A percentile compares a stretch with the other conserved stretches of the same genome.
These are phyloP conservation scores for Zalaria obscura DNA, from an alignment of 2,329 filamentous ascomycete species.

Conservation along the genomic window DNA sequence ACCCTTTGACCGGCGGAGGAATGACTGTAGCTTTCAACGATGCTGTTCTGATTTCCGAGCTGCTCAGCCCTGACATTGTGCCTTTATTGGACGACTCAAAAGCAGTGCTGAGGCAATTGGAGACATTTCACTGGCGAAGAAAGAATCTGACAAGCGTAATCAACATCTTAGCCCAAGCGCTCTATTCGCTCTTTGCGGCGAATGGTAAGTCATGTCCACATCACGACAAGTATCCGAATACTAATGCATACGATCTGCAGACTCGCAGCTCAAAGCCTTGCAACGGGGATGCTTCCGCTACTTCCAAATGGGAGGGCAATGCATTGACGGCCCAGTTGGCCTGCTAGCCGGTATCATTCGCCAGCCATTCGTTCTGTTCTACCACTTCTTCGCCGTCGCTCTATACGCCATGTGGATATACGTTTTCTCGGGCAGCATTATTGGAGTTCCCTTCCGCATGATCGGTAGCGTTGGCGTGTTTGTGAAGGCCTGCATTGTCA, in stretches of 20 bases:
- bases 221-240: conserved; percentile 1
- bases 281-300: conserved; percentile 88
- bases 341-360: conserved; percentile 71
- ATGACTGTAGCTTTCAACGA: conserved; percentile 98
- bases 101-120: conserved; percentile 54
- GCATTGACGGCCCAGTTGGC: conserved; percentile 65
- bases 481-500: conserved; percentile 33
- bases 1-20: conserved; percentile 88
- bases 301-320: conserved; percentile 60
- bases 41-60: conserved; percentile 58
- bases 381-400: conserved; percentile 91
- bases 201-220: conserved; percentile 33
- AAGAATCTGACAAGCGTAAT: conserved; percentile 76
- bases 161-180: conserved; percentile 92
- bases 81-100: conserved; percentile 54
- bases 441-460: conserved; percentile 22
- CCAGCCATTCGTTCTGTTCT: conserved; percentile 63
- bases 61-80: conserved; percentile 57
- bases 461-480: conserved; percentile 32
- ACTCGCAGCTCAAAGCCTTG: conserved; percentile 60
- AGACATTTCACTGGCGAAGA: conserved; percentile 70
- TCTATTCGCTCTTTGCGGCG: conserved; percentile 85
- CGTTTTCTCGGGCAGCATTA: conserved; percentile 31
- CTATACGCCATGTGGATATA: conserved; percentile 71
- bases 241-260: conserved; percentile 16